These are phyloP conservation scores for Pleomassaria siparia DNA, from an alignment of 2,329 filamentous ascomycete species.

Conservation along the genomic window DNA sequence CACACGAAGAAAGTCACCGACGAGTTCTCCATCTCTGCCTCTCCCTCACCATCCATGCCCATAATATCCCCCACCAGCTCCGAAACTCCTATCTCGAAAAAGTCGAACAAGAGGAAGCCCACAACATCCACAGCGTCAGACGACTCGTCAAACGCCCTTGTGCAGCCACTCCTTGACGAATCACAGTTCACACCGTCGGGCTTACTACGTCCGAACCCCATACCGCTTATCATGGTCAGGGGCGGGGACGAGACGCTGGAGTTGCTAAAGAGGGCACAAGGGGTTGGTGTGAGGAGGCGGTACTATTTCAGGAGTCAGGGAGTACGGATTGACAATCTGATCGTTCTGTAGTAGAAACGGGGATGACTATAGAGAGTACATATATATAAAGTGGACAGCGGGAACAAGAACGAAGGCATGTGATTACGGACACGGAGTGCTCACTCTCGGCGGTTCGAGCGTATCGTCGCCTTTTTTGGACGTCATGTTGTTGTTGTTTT, in stretches of 20 bases:
- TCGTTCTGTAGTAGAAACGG: conserved; percentile 57
- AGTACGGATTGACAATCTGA: conserved; percentile 73
- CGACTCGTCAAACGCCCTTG: conserved; percentile 36
- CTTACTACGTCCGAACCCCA: conserved; percentile 67
- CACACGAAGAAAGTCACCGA: not conserved
- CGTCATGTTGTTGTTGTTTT: no score
- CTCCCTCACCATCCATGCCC: not conserved
- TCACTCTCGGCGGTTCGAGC: no score
- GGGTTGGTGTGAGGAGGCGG: conserved; percentile 73
- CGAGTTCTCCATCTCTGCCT: not conserved
- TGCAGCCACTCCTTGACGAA: conserved; percentile 74
- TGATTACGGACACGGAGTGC: no score
- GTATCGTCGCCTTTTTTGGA: no score
- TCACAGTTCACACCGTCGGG: conserved; percentile 71
- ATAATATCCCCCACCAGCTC: not conserved
- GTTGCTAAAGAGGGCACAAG: conserved; percentile 63
- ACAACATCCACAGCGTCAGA: conserved; percentile 7
- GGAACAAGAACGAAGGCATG: no score
- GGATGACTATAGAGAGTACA: not conserved
- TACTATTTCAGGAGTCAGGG: conserved; percentile 84
- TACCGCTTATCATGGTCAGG: conserved; percentile 79
- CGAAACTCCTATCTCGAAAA: conserved; percentile 2
- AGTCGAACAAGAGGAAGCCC: conserved; percentile 27
- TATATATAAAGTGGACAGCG: not conserved
- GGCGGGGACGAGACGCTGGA: conserved; percentile 68